These are phyloP conservation scores for Scenedesmus sp. DNA, from an alignment of 163 green algal species.

Conservation along the genomic window DNA sequence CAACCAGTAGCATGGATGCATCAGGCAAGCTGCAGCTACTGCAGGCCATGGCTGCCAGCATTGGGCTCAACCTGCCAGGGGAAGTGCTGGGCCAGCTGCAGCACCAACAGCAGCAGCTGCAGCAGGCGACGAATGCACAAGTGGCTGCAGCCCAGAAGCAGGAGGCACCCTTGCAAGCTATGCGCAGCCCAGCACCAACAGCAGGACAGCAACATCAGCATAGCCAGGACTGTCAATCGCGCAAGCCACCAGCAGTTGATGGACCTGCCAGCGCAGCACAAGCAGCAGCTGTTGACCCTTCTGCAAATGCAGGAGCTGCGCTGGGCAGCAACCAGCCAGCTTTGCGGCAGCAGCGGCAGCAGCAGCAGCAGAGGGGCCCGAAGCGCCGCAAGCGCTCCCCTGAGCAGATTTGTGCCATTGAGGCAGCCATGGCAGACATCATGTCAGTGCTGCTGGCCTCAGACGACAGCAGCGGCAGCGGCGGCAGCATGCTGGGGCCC, in stretches of 20 bases:
- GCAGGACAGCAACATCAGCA: background rate
- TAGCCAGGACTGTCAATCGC: background rate
- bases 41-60: background rate
- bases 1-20: background rate
- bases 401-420: background rate
- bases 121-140: background rate
- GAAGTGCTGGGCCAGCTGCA: background rate
- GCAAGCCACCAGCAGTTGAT: background rate
- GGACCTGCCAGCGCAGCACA: background rate
- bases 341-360: background rate
- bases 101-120: slow-evolving; percentile 24
- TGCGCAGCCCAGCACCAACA: background rate
- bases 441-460: background rate
- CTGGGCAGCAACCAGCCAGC: background rate
- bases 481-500: background rate
- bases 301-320: background rate
- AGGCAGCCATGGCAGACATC: background rate
- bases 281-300: background rate
- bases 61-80: background rate
- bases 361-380: background rate
- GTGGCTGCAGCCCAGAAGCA: background rate
- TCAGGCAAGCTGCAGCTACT: slow-evolving; percentile 29
- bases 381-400: background rate
- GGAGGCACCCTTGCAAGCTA: background rate
- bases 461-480: slow-evolving; percentile 23